Base-by-base conservation (phyloP, 768 basidiomycete species). In the Fistulinella prunicolor region DNA sequence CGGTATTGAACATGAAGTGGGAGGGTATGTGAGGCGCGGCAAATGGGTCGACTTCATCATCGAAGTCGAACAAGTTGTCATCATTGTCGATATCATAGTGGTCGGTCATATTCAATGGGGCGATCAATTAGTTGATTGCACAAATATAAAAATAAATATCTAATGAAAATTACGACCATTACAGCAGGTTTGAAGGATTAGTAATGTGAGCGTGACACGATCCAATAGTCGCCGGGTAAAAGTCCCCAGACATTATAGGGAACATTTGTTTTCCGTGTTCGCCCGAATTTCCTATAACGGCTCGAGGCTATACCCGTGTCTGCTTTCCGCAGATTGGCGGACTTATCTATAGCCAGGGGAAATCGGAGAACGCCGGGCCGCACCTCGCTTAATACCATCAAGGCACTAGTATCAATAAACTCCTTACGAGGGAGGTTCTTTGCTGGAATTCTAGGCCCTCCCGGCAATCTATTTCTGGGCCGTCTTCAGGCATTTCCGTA, bases 241-340 rank as follows among this genome's bases (percentile, higher is more conserved):
- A 6, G 26, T 44, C 42, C 22, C 34, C 42, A 44, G 42, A 44
- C n/a, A 21, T 35, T 44, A 43, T 43, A 43, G 42, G 30, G 32
- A 43, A 22, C 20, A 43, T 32, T 6, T 43, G 26, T 10, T 6
- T 43, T 19, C 42, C 21, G 16, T 22, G 22, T 30, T 42, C 29
- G 19, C 17, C 41, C 19, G 17, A 42, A 29, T 28, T 34, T n/a
- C n/a, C n/a, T n/a, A n/a, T 28, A 28, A 28, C 26, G 26, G 26
- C 26, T 28, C 26, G 26, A 28, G 26, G 10, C 26, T 28, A 28
- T n/a, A n/a, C n/a, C n/a, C n/a, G n/a, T n/a, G n/a, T n/a, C n/a
- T n/a, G n/a, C n/a, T n/a, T n/a, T n/a, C n/a, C n/a, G n/a, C n/a
- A n/a, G n/a, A n/a, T n/a, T n/a, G n/a, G n/a, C n/a, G n/a, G n/a